Base-by-base conservation (phyloP, 2,329 filamentous ascomycete species). In the Pseudogymnoascus sp. region DNA sequence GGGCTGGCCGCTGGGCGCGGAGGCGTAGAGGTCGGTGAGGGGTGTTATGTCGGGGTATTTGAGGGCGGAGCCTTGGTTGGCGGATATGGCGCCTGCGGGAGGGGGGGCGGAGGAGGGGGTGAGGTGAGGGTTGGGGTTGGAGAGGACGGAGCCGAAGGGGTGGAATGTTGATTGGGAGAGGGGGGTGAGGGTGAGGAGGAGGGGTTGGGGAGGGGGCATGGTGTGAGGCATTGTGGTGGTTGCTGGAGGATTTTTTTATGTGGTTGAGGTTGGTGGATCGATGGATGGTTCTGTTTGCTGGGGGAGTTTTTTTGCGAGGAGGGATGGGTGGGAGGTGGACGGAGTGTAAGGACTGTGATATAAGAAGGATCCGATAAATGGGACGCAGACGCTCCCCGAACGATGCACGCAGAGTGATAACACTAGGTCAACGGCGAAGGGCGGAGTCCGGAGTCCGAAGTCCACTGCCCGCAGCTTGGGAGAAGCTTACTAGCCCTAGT, bases 21-120 rank as follows among this genome's bases (percentile, higher is more conserved):
- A 78, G n/a, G 74, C 72, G 74, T 96, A 96, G 65, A 86, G 81
- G 74, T 96, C 85, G 33, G 80, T 78, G 68, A 93, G 81, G 47
- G 82, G 81, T n/a, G 91, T 90, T 66, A 96, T 86, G 71, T 90
- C 83, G 65, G 87, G 82, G 76, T 95, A 96, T 75, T 96, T 96
- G 71, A 93, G 85, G 14, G 95, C 93, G 21, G 87, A 88, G 71
- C 90, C 90, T 78, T 97, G 93, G 79, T 97, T 97, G 56, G 86
- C 84, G 2, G 84, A 80, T 4, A 86, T 77, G 63, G 82, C 78
- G 67, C 80, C 78, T 70, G 77, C 74, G 26, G 72, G 68, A 29
- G 73, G 66, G 68, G 67, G 71, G 70, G 68, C 75, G 21, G 44
- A 75, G 62, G 77, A 79, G 61, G 84, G 80, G 66, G 82, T 76